phyloP scores from a whole-genome alignment of 1,284 basidiomycete genomes.

The Tausonia pullulans region DNA sequence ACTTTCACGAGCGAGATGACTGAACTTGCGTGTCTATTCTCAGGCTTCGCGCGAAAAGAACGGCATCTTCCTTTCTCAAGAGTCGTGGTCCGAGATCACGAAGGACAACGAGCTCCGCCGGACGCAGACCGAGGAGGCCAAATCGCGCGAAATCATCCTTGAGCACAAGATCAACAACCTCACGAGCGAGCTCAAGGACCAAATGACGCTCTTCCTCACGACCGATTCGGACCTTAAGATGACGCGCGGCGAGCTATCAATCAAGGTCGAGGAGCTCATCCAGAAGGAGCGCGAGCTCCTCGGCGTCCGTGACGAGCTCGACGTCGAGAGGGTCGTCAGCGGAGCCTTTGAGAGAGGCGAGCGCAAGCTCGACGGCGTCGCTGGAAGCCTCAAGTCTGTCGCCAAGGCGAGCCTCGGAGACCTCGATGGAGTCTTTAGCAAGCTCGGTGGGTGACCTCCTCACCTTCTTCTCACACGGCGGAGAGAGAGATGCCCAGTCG shows the following conservation, averaged over 20 bases:
- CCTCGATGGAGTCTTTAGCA: conserved; percentile 62
- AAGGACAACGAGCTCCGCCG: conserved; percentile 60
- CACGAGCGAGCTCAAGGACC: conserved; percentile 83
- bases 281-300: conserved; percentile 47
- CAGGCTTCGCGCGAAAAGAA: conserved; percentile 81
- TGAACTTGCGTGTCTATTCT: neutral
- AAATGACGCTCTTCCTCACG: conserved; percentile 60
- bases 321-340: conserved; percentile 65
- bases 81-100: conserved; percentile 66
- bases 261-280: conserved; percentile 46
- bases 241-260: conserved; percentile 45
- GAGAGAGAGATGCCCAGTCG: neutral
- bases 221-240: conserved; percentile 61
- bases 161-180: conserved; percentile 66
- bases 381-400: conserved; percentile 53
- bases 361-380: conserved; percentile 55
- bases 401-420: conserved; percentile 60
- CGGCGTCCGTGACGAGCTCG: conserved; percentile 46
- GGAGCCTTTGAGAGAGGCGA: conserved; percentile 70
- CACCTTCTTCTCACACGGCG: no score
- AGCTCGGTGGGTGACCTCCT: conserved; percentile 51
- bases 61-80: conserved; percentile 82
- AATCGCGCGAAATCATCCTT: conserved; percentile 67
- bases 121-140: conserved; percentile 67
- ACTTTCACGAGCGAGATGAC: neutral